These are phyloP conservation scores for Raffaelea deltoideospora DNA, from an alignment of 2,329 filamentous ascomycete genomes.

Conservation along the genomic window DNA sequence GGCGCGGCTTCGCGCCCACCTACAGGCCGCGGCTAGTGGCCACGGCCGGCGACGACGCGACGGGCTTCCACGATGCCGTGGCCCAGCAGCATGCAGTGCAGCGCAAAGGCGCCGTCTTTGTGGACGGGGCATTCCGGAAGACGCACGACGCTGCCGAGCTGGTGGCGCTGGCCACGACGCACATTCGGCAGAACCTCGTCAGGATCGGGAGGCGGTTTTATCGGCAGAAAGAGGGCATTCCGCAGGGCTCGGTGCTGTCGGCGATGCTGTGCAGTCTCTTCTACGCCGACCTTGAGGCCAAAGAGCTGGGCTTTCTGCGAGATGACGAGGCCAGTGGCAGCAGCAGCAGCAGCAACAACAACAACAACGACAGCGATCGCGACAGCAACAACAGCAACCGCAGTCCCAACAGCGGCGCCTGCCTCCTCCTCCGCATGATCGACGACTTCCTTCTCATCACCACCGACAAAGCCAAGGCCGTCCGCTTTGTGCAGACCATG, in stretches of 20 bases:
- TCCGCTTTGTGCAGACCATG: constrained; percentile 64
- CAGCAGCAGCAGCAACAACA: neutral
- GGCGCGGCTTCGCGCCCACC: constrained; percentile 5
- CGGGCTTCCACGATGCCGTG: constrained; percentile 29
- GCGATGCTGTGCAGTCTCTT: constrained; percentile 88
- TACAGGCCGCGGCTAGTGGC: constrained; percentile 38
- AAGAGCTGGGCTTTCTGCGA: constrained; percentile 50
- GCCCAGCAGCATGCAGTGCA: constrained; percentile 21
- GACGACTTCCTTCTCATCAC: constrained; percentile 92
- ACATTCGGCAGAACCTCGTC: constrained; percentile 74
- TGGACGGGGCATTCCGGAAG: constrained; percentile 50
- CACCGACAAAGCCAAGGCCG: constrained; percentile 48
- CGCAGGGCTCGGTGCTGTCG: constrained; percentile 82
- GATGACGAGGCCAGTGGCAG: constrained; percentile 9
- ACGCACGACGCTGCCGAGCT: constrained; percentile 43
- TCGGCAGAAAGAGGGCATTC: constrained; percentile 76
- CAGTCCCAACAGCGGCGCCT: too few species aligned
- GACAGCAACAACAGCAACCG: too few species aligned
- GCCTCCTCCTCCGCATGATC: constrained; percentile 64
- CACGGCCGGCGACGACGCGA: constrained; percentile 22
- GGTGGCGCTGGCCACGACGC: constrained; percentile 56
- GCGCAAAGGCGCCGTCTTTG: constrained; percentile 59
- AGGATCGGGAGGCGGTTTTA: constrained; percentile 82
- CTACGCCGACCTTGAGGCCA: constrained; percentile 71
- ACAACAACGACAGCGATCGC: constrained; percentile 17